These are phyloP conservation scores for Lipomyces sp. DNA, from an alignment of 805 yeast species.

Conservation along the genomic window DNA sequence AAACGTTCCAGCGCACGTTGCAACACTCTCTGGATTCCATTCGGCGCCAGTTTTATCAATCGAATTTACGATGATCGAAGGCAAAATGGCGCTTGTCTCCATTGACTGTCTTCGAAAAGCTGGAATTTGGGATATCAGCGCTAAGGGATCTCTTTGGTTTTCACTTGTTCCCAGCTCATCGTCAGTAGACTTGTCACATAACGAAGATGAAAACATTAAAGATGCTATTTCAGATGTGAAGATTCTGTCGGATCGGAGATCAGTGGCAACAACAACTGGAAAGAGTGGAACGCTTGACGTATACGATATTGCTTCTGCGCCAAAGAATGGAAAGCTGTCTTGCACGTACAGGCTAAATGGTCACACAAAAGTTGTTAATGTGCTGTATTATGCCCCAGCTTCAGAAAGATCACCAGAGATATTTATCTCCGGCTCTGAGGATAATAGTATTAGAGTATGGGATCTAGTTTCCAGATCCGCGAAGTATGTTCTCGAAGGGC, in stretches of 20 bases:
- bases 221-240: conserved; percentile 23
- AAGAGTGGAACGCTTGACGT: conserved; percentile 21
- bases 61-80: conserved; percentile 37
- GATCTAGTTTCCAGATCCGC: conserved; percentile 15
- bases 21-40: conserved; percentile 7
- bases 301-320: conserved; percentile 14
- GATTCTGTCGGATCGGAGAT: conserved; percentile 2
- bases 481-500: conserved; percentile 23
- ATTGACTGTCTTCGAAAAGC: conserved; percentile 33
- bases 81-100: conserved; percentile 13
- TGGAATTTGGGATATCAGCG: conserved; percentile 24
- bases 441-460: conserved; percentile 28
- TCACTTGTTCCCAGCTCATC: background rate
- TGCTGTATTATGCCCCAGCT: conserved; percentile 14
- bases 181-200: background rate
- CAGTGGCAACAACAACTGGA: conserved; percentile 24
- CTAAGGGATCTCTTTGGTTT: background rate
- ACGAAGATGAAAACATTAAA: conserved; percentile 11
- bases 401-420: conserved; percentile 4
- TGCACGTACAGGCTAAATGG: conserved; percentile 18
- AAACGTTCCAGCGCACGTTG: conserved; percentile 3
- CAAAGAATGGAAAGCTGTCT: background rate
- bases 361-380: conserved; percentile 27
- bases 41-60: conserved; percentile 25
- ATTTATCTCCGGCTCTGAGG: conserved; percentile 31